Percentiles rank a stretch among this genome's conserved stretches.
These are phyloP conservation scores for Candida arabinofermentans DNA, from an alignment of 805 yeast genomes.

Conservation along the genomic window DNA sequence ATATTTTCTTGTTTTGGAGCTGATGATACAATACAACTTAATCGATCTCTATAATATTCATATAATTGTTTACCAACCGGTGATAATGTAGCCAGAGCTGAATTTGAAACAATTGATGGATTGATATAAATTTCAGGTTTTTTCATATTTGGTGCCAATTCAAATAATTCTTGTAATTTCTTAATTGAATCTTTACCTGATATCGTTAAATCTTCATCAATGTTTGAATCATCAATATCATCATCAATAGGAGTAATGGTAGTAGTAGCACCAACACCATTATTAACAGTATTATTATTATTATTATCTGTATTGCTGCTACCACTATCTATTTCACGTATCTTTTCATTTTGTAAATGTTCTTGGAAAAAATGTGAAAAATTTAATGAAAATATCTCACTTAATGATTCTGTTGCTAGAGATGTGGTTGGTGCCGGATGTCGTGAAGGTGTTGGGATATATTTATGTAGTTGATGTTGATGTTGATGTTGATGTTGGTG, in stretches of 20 bases:
- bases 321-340: background rate
- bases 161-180: conserved; percentile 14
- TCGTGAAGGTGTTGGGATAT: background rate
- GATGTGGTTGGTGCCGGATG: background rate
- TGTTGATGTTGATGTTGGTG: background rate
- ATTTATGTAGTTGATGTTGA: background rate
- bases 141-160: conserved; percentile 8
- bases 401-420: conserved; percentile 3
- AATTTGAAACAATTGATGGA: conserved; percentile 26
- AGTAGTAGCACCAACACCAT: no score
- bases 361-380: conserved; percentile 23
- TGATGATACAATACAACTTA: conserved; percentile 41
- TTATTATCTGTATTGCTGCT: background rate
- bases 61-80: conserved; percentile 38
- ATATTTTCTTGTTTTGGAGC: conserved; percentile 49
- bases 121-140: conserved; percentile 21
- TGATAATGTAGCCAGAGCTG: conserved; percentile 28
- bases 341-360: conserved; percentile 9
- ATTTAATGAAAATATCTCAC: conserved; percentile 23
- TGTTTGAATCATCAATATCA: no score
- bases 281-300: background rate
- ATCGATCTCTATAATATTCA: conserved; percentile 44
- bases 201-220: background rate
- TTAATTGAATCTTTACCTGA: background rate
- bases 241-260: no score